Base-by-base conservation (phyloP, 148 eudicot species). In the Nepenthes mirabilis region DNA sequence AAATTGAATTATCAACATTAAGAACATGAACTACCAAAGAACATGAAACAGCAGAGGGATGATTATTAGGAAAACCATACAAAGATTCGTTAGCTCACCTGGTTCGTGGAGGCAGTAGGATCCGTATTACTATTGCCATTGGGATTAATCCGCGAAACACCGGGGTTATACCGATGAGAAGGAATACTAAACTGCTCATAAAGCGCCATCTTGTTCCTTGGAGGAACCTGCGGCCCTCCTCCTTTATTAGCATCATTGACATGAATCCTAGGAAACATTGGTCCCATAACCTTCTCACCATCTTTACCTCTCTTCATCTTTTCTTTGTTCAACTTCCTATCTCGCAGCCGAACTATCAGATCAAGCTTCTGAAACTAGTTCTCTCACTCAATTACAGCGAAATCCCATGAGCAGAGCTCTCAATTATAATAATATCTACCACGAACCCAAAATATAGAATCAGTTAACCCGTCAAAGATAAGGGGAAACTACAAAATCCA, bases 131-230 rank as follows among this genome's bases (percentile, higher is more conserved):
- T 70, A 59, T 61, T 54, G 65, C 33, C 74, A 40, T 40, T 76
- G 50, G 70, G 60, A 43, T 66, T 69, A 34, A 54, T 33, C n/a
- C 75, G 45, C 45, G 78, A 78, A 43, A 52, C 37, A 56, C 71
- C 71, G 47, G 62, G 34, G 52, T 70, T 79, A 69, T 77, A 78
- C 63, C 87, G 83, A 60, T 81, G 95, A 9, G 89, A 82, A 69
- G 91, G 91, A 34, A 83, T 83, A 2, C 84, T 85, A 47, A 87
- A 86, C 64, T 91, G 91, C 56, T 91, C 97, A 73, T 91, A 91
- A 36, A 91, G 87, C 8, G 97, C 97, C 97, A 91, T 91, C 75
- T 91, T 91, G 73, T 90, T 87, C 74, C 97, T 79, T 37, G 97
- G 97, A 55, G 97, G 97, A 55, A 95, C 91, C 70, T 87, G 84